Base-by-base conservation (phyloP, 768 basidiomycete species). In the Xerocomus spinulosus region DNA sequence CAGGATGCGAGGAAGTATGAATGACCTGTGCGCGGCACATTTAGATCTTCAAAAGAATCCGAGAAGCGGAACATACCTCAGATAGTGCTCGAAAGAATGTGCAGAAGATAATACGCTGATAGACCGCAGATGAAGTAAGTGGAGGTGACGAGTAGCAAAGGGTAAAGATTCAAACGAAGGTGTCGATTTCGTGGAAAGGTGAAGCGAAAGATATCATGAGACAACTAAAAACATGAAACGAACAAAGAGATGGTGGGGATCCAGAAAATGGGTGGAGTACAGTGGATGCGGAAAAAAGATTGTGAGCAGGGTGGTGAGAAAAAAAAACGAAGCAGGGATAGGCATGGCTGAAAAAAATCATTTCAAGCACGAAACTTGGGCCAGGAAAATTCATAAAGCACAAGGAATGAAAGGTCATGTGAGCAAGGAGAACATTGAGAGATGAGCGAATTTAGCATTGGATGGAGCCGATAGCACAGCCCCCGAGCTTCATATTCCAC, bases 81-180 rank as follows among this genome's bases (percentile, higher is more conserved):
- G 52, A 42, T 32, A 35, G 33, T 50, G 49, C 26, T 33, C 23
- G 36, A 62, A 50, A 7, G 59, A 50, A 12, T 24, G 53, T 50
- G 36, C n/a, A 13, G 18, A 20, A 5, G 32, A 15, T 3, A 24
- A 34, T 5, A 26, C 15, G 20, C 32, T 42, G 53, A 53, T 34
- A n/a, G 42, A 48, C 38, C 9, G 34, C 39, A 4, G 39, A 47
- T 34, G 25, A 34, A 9, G 43, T 44, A 32, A 28, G 41, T n/a
- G 25, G 28, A 29, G 32, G 14, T 26, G 20, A 43, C n/a, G 21
- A 28, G 29, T 13, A 15, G 30, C 20, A 24, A 17, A 7, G 17
- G 23, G 39, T 23, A 9, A 38, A 48, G 30, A 9, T 37, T 13
- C 29, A 41, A 48, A 46, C 0, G 37, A 38, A 44, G 17, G 18